phyloP scores from a whole-genome alignment of 2,329 filamentous ascomycete genomes.

The Aureobasidium namibiae region DNA sequence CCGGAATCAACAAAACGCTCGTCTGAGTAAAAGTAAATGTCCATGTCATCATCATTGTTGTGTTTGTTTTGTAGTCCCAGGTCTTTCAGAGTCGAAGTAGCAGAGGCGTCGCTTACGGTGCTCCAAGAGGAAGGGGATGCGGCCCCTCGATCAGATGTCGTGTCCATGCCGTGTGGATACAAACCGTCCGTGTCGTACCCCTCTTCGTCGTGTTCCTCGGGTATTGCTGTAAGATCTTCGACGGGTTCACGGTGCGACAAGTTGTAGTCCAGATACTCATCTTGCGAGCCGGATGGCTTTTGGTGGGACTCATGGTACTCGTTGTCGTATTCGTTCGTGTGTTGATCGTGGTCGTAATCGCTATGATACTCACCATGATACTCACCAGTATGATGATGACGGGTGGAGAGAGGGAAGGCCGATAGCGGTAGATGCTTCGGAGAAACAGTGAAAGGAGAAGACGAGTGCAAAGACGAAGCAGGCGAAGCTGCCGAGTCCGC shows the following conservation, averaged over 20 bases:
- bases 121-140: constrained; percentile 29
- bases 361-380: constrained; percentile 26
- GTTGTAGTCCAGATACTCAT: neutral
- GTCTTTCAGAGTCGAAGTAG: constrained; percentile 12
- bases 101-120: constrained; percentile 19
- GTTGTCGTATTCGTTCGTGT: neutral
- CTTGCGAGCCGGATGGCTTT: neutral
- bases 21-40: constrained; percentile 49
- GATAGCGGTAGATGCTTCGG: constrained; percentile 31
- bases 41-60: constrained; percentile 52
- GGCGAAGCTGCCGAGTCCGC: constrained; percentile 3
- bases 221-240: neutral
- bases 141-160: constrained; percentile 27
- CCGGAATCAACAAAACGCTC: constrained; percentile 60
- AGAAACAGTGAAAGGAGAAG: constrained; percentile 32
- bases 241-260: neutral
- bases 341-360: constrained; percentile 14
- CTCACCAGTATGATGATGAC: constrained; percentile 33
- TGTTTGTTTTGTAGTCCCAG: constrained; percentile 24
- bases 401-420: neutral
- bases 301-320: neutral
- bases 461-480: constrained; percentile 23
- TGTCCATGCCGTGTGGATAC: constrained; percentile 35
- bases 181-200: constrained; percentile 27
- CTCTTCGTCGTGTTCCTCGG: neutral